Evolutionary conservation across 73 alveolate species (phyloP).

Genomic region (Paramecium biaurelia): DNA sequence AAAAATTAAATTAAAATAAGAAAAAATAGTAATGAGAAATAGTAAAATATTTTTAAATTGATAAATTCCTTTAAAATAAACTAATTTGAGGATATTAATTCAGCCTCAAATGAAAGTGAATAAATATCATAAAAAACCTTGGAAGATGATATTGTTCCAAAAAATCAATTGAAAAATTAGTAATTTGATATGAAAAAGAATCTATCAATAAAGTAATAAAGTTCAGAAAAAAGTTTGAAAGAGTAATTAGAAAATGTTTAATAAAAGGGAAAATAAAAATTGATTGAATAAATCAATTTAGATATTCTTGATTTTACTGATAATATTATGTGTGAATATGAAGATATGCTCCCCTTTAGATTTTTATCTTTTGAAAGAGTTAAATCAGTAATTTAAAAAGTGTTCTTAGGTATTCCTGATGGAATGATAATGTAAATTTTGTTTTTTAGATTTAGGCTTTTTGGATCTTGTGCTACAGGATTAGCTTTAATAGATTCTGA

Average conservation of each 20-base stretch:
- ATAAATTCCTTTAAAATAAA: neutral
- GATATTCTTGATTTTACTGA: constrained; percentile 15
- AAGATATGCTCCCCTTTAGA: neutral
- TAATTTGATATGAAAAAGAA: neutral
- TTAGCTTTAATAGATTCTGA: constrained; percentile 51
- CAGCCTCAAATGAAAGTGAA: neutral
- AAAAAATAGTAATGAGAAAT: neutral
- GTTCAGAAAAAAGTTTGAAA: neutral
- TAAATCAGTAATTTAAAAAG: neutral
- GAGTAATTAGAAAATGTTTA: neutral
- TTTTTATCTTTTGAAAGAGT: constrained; percentile 19
- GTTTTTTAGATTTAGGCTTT: neutral
- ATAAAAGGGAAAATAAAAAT: neutral
- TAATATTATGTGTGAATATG: constrained; percentile 9
- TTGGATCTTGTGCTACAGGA: constrained; percentile 64
- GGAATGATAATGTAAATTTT: neutral
- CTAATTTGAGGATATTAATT: neutral
- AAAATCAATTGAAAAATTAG: neutral
- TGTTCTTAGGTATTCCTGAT: neutral
- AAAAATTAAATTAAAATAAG: neutral
- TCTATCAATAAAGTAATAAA: neutral
- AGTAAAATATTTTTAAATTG: neutral
- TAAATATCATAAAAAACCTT: neutral
- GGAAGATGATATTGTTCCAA: neutral
- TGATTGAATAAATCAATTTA: constrained; percentile 8